phyloP scores from a whole-genome alignment of 108 stramenopile species.

The Nitzschia sp. region DNA sequence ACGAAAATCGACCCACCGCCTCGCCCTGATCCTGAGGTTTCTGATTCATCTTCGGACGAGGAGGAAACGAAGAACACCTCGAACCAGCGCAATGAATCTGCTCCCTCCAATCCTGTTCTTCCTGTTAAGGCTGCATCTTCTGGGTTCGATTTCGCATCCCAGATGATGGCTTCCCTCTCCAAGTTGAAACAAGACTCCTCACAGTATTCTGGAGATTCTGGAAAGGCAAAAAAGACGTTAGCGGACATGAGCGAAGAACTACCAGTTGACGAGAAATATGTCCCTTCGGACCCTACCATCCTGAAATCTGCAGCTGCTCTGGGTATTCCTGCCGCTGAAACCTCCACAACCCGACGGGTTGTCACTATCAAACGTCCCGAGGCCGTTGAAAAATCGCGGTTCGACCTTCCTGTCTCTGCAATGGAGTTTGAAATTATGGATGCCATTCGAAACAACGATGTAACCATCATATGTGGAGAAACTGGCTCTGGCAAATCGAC shows the following conservation, averaged over 20 bases:
- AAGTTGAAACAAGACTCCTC: slow-evolving; percentile 27
- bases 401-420: slow-evolving; percentile 90
- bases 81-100: slow-evolving; percentile 5
- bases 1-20: background rate
- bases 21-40: background rate
- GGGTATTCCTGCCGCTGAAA: slow-evolving; percentile 23
- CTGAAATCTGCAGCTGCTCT: slow-evolving; percentile 47
- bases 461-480: slow-evolving; percentile 91
- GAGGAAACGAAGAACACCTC: background rate
- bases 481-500: slow-evolving; percentile 82
- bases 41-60: background rate
- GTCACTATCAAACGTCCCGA: slow-evolving; percentile 54
- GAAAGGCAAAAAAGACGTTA: slow-evolving; percentile 39
- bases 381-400: slow-evolving; percentile 66
- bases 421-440: slow-evolving; percentile 99
- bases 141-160: slow-evolving; percentile 49
- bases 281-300: slow-evolving; percentile 40
- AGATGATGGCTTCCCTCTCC: slow-evolving; percentile 63
- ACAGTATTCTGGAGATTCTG: slow-evolving; percentile 15
- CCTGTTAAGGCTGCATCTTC: background rate
- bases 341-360: slow-evolving; percentile 20
- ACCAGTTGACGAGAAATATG: slow-evolving; percentile 36
- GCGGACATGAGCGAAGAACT: slow-evolving; percentile 28
- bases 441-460: slow-evolving; percentile 87
- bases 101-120: slow-evolving; percentile 5